Conservation (phyloP, 345 rosid species). For the Pistacia vera region DNA sequence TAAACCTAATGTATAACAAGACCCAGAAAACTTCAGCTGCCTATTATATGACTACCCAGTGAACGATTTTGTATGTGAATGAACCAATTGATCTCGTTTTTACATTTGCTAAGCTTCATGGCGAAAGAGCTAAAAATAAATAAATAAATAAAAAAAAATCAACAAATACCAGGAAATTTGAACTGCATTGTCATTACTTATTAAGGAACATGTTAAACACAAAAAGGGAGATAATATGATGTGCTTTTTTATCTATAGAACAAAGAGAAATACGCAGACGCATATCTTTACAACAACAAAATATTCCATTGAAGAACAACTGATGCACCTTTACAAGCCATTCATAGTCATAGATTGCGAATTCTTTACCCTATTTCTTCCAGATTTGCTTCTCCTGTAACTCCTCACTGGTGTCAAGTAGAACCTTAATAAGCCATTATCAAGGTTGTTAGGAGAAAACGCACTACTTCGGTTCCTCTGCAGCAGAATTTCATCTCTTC, state of each 20-base stretch:
- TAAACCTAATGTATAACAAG: neutral
- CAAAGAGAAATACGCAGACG: conserved; percentile 27
- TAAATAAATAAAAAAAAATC: conserved; percentile 13
- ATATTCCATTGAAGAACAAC: conserved; percentile 22
- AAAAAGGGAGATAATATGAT: conserved; percentile 21
- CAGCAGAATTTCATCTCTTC: conserved; percentile 41
- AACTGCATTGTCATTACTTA: conserved; percentile 23
- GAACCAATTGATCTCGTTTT: neutral
- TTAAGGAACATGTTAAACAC: conserved; percentile 25
- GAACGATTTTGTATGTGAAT: neutral
- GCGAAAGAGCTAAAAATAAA: too few relatives aligned
- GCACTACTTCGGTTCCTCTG: conserved; percentile 41
- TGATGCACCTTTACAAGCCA: conserved; percentile 33
- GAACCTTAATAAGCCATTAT: conserved; percentile 61
- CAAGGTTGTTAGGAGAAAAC: conserved; percentile 47
- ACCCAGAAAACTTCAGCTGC: neutral
- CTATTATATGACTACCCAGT: neutral
- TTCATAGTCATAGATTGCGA: conserved; percentile 30
- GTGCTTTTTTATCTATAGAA: conserved; percentile 35
- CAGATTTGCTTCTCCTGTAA: conserved; percentile 57
- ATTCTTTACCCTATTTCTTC: conserved; percentile 56
- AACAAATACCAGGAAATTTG: neutral
- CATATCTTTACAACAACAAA: conserved; percentile 41
- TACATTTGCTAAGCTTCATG: conserved; percentile 12
- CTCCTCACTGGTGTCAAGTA: conserved; percentile 67